Evolutionary conservation across 139 green algal genomes (phyloP), one percentile per base, ranked within the genome.

Genomic region (Picochlorum sp.): DNA sequence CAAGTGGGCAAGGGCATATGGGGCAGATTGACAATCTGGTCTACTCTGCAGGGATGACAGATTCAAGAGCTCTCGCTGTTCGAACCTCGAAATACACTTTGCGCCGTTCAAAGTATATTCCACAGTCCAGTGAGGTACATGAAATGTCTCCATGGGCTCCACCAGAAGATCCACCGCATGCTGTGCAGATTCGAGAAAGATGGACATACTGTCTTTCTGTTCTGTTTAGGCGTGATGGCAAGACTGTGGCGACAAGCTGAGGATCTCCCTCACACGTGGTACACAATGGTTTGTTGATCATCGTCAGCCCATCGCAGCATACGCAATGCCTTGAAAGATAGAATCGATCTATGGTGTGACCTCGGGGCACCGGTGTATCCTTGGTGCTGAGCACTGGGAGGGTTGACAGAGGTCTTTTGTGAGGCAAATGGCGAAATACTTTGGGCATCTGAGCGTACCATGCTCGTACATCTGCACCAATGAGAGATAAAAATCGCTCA

Each of bases 301-400:
- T 72, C 3, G 90, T 96, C 30, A 94, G 78, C 10, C 69, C 69
- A 67, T 94, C 89, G 76, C 92, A 98, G 57, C 95, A 82, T 4
- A 81, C 85, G 73, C 92, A 98, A 75, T 96, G 88, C 13, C 82
- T 75, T 2, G 90, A 97, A 13, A 94, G 72, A 71, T 96, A 97
- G 79, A 89, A 98, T 34, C 74, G 66, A 66, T 96, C 90, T 49
- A 96, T 96, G 23, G 34, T 58, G 5, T 44, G 28, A 4, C 37
- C 62, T 7, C 67, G 64, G 6, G 63, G 20, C 20, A 52, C 15
- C 46, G 28, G 46, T 49, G 14, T 57, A 16, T 45, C 20, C 16
- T 65, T 47, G 18, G 26, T 24, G 6, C 26, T 52, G 15, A 78
- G 54, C 16, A 66, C 59, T 3, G 72, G 75, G 44, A 74, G 60